Evolutionary conservation across 2,329 filamentous ascomycete species (phyloP).

Genomic region (Didymella pomorum): DNA sequence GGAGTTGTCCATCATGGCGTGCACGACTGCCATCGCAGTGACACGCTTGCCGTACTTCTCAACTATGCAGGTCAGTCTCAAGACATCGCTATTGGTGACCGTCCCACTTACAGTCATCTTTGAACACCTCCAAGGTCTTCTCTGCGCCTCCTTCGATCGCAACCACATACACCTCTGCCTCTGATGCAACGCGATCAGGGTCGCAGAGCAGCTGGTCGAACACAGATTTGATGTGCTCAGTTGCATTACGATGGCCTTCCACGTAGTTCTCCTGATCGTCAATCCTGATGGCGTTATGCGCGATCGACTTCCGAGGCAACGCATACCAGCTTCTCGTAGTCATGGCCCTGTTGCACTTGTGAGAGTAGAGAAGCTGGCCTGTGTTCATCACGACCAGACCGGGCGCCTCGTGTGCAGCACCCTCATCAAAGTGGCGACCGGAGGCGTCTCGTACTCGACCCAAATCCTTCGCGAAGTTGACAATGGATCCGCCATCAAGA

Average conservation of each 20-base stretch:
- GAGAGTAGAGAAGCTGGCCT: conserved; percentile 80
- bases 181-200: conserved; percentile 52
- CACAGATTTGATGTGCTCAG: conserved; percentile 71
- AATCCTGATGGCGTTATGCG: conserved; percentile 64
- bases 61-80: conserved; percentile 24
- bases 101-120: conserved; percentile 59
- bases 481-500: conserved; percentile 73
- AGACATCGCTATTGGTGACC: background rate
- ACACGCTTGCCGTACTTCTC: conserved; percentile 35
- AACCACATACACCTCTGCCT: conserved; percentile 72
- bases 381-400: conserved; percentile 77
- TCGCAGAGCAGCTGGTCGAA: conserved; percentile 69
- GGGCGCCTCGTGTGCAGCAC: conserved; percentile 27
- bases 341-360: conserved; percentile 67
- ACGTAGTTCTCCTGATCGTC: conserved; percentile 67
- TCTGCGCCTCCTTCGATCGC: conserved; percentile 73
- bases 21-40: conserved; percentile 45
- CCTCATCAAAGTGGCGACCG: conserved; percentile 30
- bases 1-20: conserved; percentile 31
- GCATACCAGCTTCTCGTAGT: conserved; percentile 65
- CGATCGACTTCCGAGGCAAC: conserved; percentile 67
- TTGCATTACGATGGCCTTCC: conserved; percentile 63
- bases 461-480: conserved; percentile 67
- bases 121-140: conserved; percentile 65
- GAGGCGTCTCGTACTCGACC: conserved; percentile 34